These are phyloP conservation scores for Dryas drummondii DNA, from an alignment of 306 rosid species.

Conservation along the genomic window DNA sequence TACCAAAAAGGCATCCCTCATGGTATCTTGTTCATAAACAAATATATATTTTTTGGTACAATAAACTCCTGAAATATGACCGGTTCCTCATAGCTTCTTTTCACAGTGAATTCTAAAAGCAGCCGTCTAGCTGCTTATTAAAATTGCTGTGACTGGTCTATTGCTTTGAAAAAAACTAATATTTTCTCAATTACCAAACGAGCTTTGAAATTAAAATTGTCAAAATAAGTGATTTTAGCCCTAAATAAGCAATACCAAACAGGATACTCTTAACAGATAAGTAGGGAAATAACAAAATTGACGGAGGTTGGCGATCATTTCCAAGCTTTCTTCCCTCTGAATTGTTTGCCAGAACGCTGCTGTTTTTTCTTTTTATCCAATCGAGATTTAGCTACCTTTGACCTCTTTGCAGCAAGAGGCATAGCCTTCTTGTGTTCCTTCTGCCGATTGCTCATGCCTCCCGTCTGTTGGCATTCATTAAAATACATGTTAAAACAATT, in stretches of 20 bases:
- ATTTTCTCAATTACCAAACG: no score
- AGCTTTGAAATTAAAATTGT: no score
- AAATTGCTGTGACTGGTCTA: no score
- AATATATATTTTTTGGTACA: no score
- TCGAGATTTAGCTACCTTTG: conserved; percentile 47
- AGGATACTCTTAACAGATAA: neutral
- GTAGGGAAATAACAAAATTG: neutral
- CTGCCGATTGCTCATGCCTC: conserved; percentile 82
- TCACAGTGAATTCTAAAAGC: no score
- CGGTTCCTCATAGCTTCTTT: no score
- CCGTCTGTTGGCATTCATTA: conserved; percentile 52
- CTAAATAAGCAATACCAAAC: neutral
- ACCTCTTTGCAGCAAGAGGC: conserved; percentile 74
- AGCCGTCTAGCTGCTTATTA: no score
- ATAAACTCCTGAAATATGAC: no score
- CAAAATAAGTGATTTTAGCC: no score
- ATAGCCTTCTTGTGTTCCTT: conserved; percentile 78
- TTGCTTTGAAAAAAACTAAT: no score
- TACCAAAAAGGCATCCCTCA: no score
- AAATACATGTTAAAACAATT: neutral
- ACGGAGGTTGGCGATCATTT: conserved; percentile 22
- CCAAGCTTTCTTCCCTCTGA: conserved; percentile 81
- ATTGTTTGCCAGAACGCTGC: conserved; percentile 59
- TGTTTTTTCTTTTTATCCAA: conserved; percentile 50
- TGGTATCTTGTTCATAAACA: no score